Evolutionary conservation across 1,284 basidiomycete genomes (phyloP), one percentile per base, ranked within the genome.

Genomic region (Irpex sp.): DNA sequence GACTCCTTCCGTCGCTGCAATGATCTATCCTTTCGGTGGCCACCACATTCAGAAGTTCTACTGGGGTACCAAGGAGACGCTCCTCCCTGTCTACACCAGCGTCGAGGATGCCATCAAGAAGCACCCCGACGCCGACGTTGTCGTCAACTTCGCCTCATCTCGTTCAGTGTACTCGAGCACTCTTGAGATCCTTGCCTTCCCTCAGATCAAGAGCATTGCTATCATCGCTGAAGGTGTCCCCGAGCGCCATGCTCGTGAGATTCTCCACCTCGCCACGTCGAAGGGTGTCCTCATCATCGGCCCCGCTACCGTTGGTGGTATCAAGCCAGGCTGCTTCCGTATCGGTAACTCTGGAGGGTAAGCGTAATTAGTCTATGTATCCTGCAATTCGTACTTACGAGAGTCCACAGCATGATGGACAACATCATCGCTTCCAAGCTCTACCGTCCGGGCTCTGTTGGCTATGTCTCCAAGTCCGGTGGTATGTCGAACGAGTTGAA

Each of bases 11-110:
- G 97, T 99, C 68, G 97, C 97, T 48, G 97, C 97, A 62, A 99
- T 99, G 97, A 98, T 99, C 78, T 99, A 99, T 79, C 97, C 97
- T 75, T 99, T 99, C 80, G 97, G 97, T 76, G 97, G 97, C 38
- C 97, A 98, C 81, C 97, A 98, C 82, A 97, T 98, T 78, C 97
- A 99, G 81, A 99, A 99, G 85, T 97, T 98, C 86, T 96, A 99
- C 86, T 99, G 97, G 97, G 97, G 97, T 66, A 99, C 97, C 64
- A 96, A 95, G 84, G 97, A 99, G 85, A 97, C 96, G 1, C 89
- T 99, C 56, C 88, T 99, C 51, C 97, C 97, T 56, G 97, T 99
- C 63, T 99, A 98, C 84, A 97, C 97, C 36, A 90, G 88, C 66
- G 85, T 98, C 69, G 89, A 86, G 64, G 97, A 99, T 76, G 97